These are phyloP conservation scores for Aspergillus ruber DNA, from an alignment of 2,329 filamentous ascomycete genomes.

Conservation along the genomic window DNA sequence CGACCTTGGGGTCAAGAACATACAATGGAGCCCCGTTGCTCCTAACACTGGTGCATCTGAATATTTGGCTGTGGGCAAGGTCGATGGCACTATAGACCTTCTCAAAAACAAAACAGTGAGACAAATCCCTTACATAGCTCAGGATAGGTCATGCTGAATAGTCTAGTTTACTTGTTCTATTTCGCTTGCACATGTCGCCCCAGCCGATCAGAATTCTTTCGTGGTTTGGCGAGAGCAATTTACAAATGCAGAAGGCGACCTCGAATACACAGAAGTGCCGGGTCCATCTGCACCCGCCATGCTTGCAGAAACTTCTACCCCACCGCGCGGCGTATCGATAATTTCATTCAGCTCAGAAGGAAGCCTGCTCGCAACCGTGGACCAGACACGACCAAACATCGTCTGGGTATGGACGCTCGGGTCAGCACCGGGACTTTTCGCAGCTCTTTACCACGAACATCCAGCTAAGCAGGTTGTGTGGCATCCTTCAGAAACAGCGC, in stretches of 20 bases:
- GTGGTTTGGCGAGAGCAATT: conserved; percentile 31
- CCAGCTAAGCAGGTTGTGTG: conserved; percentile 35
- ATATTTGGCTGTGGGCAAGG: conserved; percentile 45
- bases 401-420: conserved; percentile 41
- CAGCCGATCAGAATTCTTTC: conserved; percentile 23
- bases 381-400: conserved; percentile 37
- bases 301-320: conserved; percentile 22
- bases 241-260: conserved; percentile 20
- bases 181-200: conserved; percentile 29
- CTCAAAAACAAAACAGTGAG: conserved; percentile 39
- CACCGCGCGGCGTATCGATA: conserved; percentile 30
- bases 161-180: conserved; percentile 27
- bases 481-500: conserved; percentile 30
- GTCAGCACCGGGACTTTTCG: conserved; percentile 19
- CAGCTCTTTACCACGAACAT: conserved; percentile 38
- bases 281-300: conserved; percentile 30
- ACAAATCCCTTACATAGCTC: not conserved
- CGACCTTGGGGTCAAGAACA: conserved; percentile 46
- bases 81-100: conserved; percentile 46
- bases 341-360: conserved; percentile 36
- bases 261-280: conserved; percentile 34
- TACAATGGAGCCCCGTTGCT: conserved; percentile 47
- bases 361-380: conserved; percentile 31
- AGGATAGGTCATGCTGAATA: conserved; percentile 2
- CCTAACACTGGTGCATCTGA: conserved; percentile 22